Conservation (phyloP, 129 eudicot genomes). For the Sambucus nigra region DNA sequence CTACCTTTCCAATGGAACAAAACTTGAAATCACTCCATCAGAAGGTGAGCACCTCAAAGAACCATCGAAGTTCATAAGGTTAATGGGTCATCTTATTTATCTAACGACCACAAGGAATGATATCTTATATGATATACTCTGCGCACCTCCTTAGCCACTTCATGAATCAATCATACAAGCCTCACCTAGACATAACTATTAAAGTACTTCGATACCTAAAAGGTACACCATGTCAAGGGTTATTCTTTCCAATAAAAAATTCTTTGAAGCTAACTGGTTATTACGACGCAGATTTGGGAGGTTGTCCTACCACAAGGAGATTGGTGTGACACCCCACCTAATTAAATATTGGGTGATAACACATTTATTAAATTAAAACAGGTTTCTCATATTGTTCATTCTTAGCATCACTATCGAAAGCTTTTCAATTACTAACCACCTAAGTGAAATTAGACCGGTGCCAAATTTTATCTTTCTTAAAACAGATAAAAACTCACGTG, state of each 20-base stretch:
- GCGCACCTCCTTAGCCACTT: slow-evolving; percentile 1
- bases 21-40: too few relatives aligned
- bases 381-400: too few relatives aligned
- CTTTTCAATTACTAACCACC: too few relatives aligned
- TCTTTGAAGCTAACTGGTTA: background rate
- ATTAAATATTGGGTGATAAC: too few relatives aligned
- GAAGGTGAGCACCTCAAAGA: background rate
- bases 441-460: too few relatives aligned
- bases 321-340: too few relatives aligned
- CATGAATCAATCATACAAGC: background rate
- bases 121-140: background rate
- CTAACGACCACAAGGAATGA: too few relatives aligned
- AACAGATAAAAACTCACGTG: too few relatives aligned
- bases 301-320: background rate
- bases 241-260: background rate
- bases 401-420: too few relatives aligned
- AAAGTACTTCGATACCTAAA: slow-evolving; percentile 1
- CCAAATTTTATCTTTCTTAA: too few relatives aligned
- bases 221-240: slow-evolving; percentile 4
- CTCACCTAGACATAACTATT: background rate
- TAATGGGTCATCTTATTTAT: background rate
- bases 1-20: too few relatives aligned
- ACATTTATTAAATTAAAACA: too few relatives aligned
- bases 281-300: slow-evolving; percentile 6
- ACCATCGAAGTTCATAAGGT: background rate